A percentile compares a stretch with the other conserved stretches of the same genome.
Evolutionary conservation across 202 grass and related monocot genomes (phyloP).

Genomic region (Setaria italica): DNA sequence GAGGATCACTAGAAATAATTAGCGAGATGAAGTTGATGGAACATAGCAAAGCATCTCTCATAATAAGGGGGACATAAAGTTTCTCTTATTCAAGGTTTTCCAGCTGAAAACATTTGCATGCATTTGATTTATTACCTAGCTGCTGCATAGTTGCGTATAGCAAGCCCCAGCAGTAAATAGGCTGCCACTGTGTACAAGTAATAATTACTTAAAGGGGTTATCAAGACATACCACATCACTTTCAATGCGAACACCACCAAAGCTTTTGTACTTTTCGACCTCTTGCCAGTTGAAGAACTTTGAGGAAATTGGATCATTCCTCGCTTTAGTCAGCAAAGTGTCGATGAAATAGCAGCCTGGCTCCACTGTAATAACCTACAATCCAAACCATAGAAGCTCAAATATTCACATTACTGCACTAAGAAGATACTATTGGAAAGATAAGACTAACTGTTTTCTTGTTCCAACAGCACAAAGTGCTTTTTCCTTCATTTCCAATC

Average conservation of each 20-base stretch:
- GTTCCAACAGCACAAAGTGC: constrained; percentile 6
- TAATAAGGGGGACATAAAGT: neutral
- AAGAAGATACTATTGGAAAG: neutral
- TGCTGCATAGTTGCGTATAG: constrained; percentile 5
- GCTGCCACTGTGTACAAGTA: neutral
- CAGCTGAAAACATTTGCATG: constrained; percentile 17
- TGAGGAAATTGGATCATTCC: constrained; percentile 61
- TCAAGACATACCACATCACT: constrained; percentile 86
- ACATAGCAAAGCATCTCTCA: neutral
- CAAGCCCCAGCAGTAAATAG: neutral
- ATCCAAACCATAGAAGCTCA: constrained; percentile 51
- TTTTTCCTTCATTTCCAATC: constrained; percentile 18
- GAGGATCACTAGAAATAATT: constrained; percentile 22
- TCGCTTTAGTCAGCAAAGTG: constrained; percentile 62
- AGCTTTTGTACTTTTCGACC: constrained; percentile 69
- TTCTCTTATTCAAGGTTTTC: constrained; percentile 23
- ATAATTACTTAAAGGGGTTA: constrained; percentile 2
- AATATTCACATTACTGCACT: constrained; percentile 9
- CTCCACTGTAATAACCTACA: constrained; percentile 95
- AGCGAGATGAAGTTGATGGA: constrained; percentile 18
- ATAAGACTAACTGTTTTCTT: constrained; percentile 24
- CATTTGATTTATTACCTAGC: constrained; percentile 21
- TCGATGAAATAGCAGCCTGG: constrained; percentile 98
- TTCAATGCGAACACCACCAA: constrained; percentile 96
- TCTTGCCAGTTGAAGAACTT: constrained; percentile 84